Conservation (phyloP, 2,329 filamentous ascomycete species). For the Nannizzia gypsea region DNA sequence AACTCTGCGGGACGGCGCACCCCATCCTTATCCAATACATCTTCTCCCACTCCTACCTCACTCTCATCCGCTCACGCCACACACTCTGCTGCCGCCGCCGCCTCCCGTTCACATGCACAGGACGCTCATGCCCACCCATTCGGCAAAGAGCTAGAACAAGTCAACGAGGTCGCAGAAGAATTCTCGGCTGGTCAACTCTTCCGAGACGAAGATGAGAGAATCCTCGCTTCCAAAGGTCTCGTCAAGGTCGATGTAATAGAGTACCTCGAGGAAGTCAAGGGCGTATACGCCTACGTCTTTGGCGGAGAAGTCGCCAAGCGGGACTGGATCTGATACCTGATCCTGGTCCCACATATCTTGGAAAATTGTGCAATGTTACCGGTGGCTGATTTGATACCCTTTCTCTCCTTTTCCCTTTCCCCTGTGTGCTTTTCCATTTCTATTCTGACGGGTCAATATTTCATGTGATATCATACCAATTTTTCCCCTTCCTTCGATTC, state of each 20-base stretch:
- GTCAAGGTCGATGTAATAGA: constrained; percentile 65
- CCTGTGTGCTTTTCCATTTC: constrained; percentile 8
- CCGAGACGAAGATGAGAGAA: constrained; percentile 60
- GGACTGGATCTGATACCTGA: constrained; percentile 30
- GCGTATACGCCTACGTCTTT: constrained; percentile 53
- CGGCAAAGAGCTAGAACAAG: constrained; percentile 77
- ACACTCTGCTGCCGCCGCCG: constrained; percentile 5
- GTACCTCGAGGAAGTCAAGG: constrained; percentile 70
- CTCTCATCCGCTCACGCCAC: constrained; percentile 23
- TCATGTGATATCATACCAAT: constrained; percentile 1
- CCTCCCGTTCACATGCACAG: constrained; percentile 9
- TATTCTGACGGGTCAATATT: constrained; percentile 6
- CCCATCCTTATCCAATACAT: neutral
- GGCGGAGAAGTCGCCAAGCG: constrained; percentile 25
- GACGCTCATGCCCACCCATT: constrained; percentile 58
- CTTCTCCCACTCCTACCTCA: constrained; percentile 25
- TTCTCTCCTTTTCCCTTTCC: neutral
- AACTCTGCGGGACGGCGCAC: constrained; percentile 28
- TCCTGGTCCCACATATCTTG: neutral
- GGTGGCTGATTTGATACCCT: constrained; percentile 3
- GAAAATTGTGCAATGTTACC: neutral
- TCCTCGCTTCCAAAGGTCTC: constrained; percentile 58
- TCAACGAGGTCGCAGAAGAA: constrained; percentile 87
- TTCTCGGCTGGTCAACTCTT: constrained; percentile 54
- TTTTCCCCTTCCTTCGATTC: neutral